Evolutionary conservation across 495 filamentous ascomycete genomes (phyloP).

Genomic region (Penicillium argentinense): DNA sequence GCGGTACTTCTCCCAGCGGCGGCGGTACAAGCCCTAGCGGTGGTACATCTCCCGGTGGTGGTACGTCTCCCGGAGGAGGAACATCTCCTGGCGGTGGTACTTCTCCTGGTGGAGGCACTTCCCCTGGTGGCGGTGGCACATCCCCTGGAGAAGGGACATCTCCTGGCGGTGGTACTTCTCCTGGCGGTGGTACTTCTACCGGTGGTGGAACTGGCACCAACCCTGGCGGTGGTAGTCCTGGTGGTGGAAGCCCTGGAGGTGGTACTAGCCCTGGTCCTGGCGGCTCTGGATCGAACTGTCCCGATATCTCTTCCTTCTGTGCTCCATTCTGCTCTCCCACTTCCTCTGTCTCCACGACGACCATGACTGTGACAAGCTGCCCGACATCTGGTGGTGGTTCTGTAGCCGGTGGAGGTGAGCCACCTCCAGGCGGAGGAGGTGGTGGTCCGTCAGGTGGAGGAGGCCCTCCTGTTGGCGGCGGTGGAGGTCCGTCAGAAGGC

Average conservation of each 20-base stretch:
- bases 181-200: background rate
- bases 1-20: slow-evolving; percentile 3
- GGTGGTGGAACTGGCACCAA: background rate
- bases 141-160: background rate
- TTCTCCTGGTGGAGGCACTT: slow-evolving; percentile 7
- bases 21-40: background rate
- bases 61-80: background rate
- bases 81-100: slow-evolving; percentile 1
- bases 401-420: no score
- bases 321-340: slow-evolving; percentile 5
- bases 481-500: background rate
- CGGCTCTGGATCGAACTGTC: slow-evolving; percentile 2
- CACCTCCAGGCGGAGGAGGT: no score
- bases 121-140: slow-evolving; percentile 4
- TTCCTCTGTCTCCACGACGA: slow-evolving; percentile 4
- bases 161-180: slow-evolving; percentile 4
- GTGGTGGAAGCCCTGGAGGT: slow-evolving; percentile 1
- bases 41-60: slow-evolving; percentile 3
- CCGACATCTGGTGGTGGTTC: slow-evolving; percentile 4
- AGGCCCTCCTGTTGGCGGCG: background rate
- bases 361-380: slow-evolving; percentile 12
- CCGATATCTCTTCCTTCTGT: background rate
- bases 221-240: slow-evolving; percentile 1
- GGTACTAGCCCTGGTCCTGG: background rate
- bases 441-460: background rate